Evolutionary conservation across 805 yeast species (phyloP).

Genomic region (Suhomyces pyralidae): DNA sequence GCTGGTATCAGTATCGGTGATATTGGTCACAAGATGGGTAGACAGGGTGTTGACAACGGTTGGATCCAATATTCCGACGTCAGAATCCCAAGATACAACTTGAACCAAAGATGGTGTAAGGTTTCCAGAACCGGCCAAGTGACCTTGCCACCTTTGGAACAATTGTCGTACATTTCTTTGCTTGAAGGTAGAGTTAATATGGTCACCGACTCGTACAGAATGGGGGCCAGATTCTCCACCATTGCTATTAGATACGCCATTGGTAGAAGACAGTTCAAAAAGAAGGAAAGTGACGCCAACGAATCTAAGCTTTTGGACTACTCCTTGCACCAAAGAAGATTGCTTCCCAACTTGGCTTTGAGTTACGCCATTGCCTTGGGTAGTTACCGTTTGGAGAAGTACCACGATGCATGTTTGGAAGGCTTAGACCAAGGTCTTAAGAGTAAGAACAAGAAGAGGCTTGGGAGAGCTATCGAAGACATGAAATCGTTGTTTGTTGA

Average conservation of each 20-base stretch:
- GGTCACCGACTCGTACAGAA: slow-evolving; percentile 82
- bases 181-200: slow-evolving; percentile 86
- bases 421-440: slow-evolving; percentile 52
- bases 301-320: slow-evolving; percentile 81
- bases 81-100: slow-evolving; percentile 75
- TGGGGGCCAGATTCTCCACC: slow-evolving; percentile 74
- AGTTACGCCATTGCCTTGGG: slow-evolving; percentile 75
- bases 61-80: slow-evolving; percentile 92
- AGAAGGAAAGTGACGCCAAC: slow-evolving; percentile 29
- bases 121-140: slow-evolving; percentile 70
- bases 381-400: slow-evolving; percentile 49
- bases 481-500: slow-evolving; percentile 78
- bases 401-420: slow-evolving; percentile 43
- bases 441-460: slow-evolving; percentile 45
- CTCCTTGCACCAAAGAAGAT: slow-evolving; percentile 83
- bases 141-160: slow-evolving; percentile 79
- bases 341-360: slow-evolving; percentile 80
- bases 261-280: slow-evolving; percentile 79
- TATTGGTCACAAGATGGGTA: slow-evolving; percentile 93
- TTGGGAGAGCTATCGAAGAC: slow-evolving; percentile 49
- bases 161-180: slow-evolving; percentile 82
- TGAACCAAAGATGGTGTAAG: slow-evolving; percentile 77
- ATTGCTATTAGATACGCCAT: slow-evolving; percentile 88
- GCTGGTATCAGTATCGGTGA: slow-evolving; percentile 89
- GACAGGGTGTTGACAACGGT: slow-evolving; percentile 94